Evolutionary conservation across 768 basidiomycete species (phyloP).

Genomic region (Tricholoma sp.): DNA sequence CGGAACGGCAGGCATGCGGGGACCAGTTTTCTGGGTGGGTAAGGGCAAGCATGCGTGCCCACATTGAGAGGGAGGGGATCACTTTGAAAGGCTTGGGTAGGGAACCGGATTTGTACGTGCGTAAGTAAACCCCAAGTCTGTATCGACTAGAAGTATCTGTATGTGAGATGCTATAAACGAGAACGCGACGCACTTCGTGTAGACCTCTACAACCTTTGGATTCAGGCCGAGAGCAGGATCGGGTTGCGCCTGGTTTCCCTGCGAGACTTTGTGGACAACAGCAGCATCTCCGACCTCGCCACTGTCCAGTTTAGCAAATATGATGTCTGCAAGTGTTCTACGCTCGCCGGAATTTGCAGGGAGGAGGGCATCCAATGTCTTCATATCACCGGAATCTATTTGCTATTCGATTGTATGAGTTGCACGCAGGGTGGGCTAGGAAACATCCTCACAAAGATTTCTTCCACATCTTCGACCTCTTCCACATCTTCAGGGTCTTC

Average conservation of each 20-base stretch:
- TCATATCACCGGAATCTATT: conserved; percentile 87
- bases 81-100: conserved; percentile 98
- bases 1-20: conserved; percentile 90
- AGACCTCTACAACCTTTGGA: conserved; percentile 89
- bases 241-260: conserved; percentile 56
- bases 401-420: conserved; percentile 41
- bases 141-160: conserved; percentile 4
- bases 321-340: conserved; percentile 92
- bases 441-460: conserved; percentile 47
- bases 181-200: conserved; percentile 66
- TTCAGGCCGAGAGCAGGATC: conserved; percentile 88
- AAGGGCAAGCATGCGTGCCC: conserved; percentile 93
- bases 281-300: conserved; percentile 49
- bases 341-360: conserved; percentile 73
- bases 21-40: conserved; percentile 94
- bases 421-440: conserved; percentile 1
- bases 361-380: conserved; percentile 75
- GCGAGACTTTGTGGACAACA: conserved; percentile 55
- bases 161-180: not conserved
- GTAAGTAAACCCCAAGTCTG: conserved; percentile 85
- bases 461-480: conserved; percentile 51
- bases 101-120: conserved; percentile 87
- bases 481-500: conserved; percentile 32
- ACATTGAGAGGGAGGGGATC: conserved; percentile 89
- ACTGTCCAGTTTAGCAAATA: conserved; percentile 86